These are phyloP conservation scores for Rossbeevera mucosa DNA, from an alignment of 768 basidiomycete species.

Conservation along the genomic window DNA sequence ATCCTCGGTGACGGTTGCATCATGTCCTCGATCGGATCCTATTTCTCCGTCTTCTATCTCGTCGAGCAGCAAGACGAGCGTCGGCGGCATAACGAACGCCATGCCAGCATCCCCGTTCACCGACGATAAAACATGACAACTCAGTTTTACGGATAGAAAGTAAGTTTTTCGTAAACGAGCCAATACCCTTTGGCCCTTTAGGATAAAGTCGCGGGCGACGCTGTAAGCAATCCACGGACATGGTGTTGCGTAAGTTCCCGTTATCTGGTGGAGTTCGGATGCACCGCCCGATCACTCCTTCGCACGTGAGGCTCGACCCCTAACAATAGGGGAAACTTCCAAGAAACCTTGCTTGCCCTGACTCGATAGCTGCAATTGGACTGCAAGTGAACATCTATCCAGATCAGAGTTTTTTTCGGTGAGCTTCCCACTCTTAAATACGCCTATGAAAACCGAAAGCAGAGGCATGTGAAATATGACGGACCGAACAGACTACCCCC, in stretches of 20 bases:
- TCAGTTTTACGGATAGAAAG: neutral
- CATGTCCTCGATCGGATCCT: no score
- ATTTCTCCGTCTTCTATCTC: neutral
- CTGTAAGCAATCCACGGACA: neutral
- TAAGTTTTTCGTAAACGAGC: neutral
- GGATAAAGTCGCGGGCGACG: neutral
- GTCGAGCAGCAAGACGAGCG: neutral
- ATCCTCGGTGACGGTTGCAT: no score
- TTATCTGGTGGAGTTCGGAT: neutral
- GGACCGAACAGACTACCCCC: neutral
- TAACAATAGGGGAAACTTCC: neutral
- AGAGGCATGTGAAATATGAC: neutral
- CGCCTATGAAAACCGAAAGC: neutral
- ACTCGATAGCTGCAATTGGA: neutral
- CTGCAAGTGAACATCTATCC: neutral
- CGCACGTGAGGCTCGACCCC: neutral
- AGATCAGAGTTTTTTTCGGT: neutral
- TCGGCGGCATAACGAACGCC: neutral
- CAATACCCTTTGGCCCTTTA: neutral
- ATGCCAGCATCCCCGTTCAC: neutral
- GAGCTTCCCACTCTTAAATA: neutral
- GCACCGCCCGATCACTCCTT: neutral
- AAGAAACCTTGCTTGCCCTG: conserved; percentile 8
- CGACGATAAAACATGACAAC: neutral
- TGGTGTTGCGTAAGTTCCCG: neutral